A percentile compares a stretch with the other conserved stretches of the same genome.
These are phyloP conservation scores for Tagetes patula DNA, from an alignment of 129 eudicot species.

Conservation along the genomic window DNA sequence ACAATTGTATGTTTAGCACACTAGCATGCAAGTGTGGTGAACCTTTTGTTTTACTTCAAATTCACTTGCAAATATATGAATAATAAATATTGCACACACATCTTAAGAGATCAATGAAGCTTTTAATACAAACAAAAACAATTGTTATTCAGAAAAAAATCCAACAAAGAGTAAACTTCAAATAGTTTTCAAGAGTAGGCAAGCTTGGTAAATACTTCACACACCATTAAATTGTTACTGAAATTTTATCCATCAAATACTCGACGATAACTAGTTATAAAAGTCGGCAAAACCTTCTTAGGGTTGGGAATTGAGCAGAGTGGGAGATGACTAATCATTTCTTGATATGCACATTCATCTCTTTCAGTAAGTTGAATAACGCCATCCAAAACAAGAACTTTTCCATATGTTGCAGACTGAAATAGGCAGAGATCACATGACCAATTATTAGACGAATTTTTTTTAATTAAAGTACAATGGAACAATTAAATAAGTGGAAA, in stretches of 20 bases:
- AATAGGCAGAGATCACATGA: conserved; percentile 24
- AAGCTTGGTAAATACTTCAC: background rate
- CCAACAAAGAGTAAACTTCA: background rate
- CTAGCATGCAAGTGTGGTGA: background rate
- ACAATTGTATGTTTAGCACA: background rate
- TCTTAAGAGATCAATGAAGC: background rate
- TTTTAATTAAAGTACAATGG: background rate
- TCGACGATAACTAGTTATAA: background rate
- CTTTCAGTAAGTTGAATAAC: conserved; percentile 98
- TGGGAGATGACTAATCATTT: conserved; percentile 95
- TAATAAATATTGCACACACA: background rate
- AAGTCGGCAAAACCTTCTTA: conserved; percentile 59
- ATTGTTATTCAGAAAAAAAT: background rate
- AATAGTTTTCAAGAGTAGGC: background rate
- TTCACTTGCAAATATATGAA: background rate
- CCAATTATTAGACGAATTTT: background rate
- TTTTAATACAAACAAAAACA: background rate
- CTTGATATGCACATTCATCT: conserved; percentile 99
- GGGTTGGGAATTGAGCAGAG: conserved; percentile 94
- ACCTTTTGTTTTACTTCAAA: background rate
- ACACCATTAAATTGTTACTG: background rate
- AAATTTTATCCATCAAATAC: background rate
- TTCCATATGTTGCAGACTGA: conserved; percentile 95
- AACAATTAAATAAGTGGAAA: background rate
- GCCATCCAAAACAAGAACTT: conserved; percentile 96